These are phyloP conservation scores for Ciborinia camelliae DNA, from an alignment of 2,329 filamentous ascomycete genomes.

Conservation along the genomic window DNA sequence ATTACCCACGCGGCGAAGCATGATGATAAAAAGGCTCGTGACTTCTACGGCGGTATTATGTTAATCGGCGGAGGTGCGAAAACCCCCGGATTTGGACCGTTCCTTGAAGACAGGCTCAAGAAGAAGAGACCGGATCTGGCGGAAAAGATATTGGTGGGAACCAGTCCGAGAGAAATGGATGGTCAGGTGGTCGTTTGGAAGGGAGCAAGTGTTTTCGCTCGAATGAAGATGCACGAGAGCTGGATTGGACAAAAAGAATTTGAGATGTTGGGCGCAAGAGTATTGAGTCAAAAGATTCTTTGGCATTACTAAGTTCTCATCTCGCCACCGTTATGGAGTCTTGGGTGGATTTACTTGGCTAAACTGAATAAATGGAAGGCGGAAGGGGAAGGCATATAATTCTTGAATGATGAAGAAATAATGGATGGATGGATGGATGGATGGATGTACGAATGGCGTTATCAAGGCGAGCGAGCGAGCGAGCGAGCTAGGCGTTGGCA, in stretches of 20 bases:
- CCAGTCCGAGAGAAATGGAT: constrained; percentile 87
- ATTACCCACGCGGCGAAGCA: constrained; percentile 83
- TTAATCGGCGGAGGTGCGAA: constrained; percentile 82
- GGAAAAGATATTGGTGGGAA: constrained; percentile 60
- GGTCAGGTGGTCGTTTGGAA: constrained; percentile 98
- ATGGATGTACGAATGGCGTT: constrained; percentile 7
- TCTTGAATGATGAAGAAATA: constrained; percentile 7
- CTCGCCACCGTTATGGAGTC: background rate
- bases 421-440: background rate
- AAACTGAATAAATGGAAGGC: background rate
- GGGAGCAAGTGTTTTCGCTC: constrained; percentile 90
- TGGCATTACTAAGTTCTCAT: constrained; percentile 33
- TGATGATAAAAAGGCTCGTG: constrained; percentile 89
- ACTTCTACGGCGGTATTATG: constrained; percentile 88
- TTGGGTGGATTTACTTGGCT: background rate
- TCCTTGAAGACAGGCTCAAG: constrained; percentile 79
- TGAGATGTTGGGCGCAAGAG: constrained; percentile 75
- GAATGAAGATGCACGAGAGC: constrained; percentile 83
- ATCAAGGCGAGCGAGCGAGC: background rate
- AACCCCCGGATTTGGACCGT: constrained; percentile 73
- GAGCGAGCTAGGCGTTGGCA: background rate
- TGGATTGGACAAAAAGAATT: constrained; percentile 90
- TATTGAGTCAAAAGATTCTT: constrained; percentile 75
- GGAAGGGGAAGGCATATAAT: background rate
- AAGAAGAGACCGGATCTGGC: constrained; percentile 58